Evolutionary conservation across 495 filamentous ascomycete genomes (phyloP).

Genomic region (Aspergillus campestris): DNA sequence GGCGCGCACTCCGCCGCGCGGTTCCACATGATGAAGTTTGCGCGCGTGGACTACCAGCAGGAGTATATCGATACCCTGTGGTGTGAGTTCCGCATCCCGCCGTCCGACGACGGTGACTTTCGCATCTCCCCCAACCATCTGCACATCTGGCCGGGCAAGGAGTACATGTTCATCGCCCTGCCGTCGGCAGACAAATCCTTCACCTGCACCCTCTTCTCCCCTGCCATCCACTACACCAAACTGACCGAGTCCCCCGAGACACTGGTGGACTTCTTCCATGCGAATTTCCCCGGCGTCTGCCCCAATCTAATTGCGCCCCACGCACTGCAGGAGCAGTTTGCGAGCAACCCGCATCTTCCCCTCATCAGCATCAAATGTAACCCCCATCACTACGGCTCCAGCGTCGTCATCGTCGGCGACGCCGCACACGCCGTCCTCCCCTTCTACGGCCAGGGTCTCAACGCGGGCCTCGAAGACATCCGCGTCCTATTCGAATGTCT

Average conservation of each 20-base stretch:
- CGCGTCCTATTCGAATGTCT: constrained; percentile 68
- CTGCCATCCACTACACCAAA: constrained; percentile 38
- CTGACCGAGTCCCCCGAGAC: constrained; percentile 49
- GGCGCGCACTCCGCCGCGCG: constrained; percentile 86
- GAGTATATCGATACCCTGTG: constrained; percentile 95
- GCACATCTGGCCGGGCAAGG: constrained; percentile 91
- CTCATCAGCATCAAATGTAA: constrained; percentile 87
- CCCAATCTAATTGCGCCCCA: constrained; percentile 66
- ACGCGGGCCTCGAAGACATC: constrained; percentile 79
- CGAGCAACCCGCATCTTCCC: constrained; percentile 75
- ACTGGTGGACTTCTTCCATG: constrained; percentile 64
- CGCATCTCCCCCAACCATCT: constrained; percentile 81
- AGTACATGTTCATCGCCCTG: constrained; percentile 97
- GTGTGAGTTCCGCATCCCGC: constrained; percentile 87
- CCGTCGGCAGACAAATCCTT: constrained; percentile 84
- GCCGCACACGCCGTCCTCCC: constrained; percentile 97
- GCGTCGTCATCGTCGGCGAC: constrained; percentile 83
- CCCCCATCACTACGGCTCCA: constrained; percentile 71
- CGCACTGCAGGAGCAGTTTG: constrained; percentile 63
- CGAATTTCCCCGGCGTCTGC: constrained; percentile 76
- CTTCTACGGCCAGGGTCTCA: constrained; percentile 87
- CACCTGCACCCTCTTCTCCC: constrained; percentile 90
- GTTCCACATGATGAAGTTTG: constrained; percentile 90
- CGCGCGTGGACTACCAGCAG: constrained; percentile 82
- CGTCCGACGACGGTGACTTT: constrained; percentile 51